Conservation (phyloP, 352 stramenopile species). For the Aphanomyces euteiches region DNA sequence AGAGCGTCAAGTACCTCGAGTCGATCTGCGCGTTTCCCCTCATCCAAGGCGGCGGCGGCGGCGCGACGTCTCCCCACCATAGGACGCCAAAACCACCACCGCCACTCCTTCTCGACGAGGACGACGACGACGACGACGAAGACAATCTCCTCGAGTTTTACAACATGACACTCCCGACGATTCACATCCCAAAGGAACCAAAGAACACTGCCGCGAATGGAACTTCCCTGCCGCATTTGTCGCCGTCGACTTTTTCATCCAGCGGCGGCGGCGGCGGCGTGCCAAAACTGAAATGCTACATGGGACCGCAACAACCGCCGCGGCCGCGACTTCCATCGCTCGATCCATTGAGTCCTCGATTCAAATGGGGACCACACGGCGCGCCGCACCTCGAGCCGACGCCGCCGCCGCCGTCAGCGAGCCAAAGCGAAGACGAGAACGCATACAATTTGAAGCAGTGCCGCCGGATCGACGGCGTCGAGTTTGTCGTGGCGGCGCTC, state of each 20-base stretch:
- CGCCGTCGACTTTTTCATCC: too few relatives aligned
- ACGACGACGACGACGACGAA: conserved; percentile 4
- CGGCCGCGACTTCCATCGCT: conserved; percentile 15
- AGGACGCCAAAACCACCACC: background rate
- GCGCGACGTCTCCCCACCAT: background rate
- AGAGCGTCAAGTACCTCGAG: conserved; percentile 65
- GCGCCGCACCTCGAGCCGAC: background rate
- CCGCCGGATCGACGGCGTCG: conserved; percentile 11
- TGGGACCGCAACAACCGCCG: too few relatives aligned
- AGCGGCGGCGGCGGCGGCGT: too few relatives aligned
- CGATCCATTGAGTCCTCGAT: conserved; percentile 17
- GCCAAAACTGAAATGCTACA: too few relatives aligned
- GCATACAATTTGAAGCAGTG: conserved; percentile 21
- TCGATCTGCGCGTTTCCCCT: conserved; percentile 67
- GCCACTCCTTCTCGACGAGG: background rate
- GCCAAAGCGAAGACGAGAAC: background rate
- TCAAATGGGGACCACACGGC: conserved; percentile 24
- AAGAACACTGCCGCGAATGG: background rate
- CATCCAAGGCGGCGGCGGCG: background rate
- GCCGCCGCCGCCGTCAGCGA: too few relatives aligned
- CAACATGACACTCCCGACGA: conserved; percentile 22
- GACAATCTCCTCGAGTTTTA: conserved; percentile 27
- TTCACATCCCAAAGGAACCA: background rate
- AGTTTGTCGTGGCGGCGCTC: conserved; percentile 17
- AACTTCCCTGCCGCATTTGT: background rate